Evolutionary conservation across 441 rosid genomes (phyloP), one percentile per base, ranked within the genome.

Genomic region (Populus hybrid): DNA sequence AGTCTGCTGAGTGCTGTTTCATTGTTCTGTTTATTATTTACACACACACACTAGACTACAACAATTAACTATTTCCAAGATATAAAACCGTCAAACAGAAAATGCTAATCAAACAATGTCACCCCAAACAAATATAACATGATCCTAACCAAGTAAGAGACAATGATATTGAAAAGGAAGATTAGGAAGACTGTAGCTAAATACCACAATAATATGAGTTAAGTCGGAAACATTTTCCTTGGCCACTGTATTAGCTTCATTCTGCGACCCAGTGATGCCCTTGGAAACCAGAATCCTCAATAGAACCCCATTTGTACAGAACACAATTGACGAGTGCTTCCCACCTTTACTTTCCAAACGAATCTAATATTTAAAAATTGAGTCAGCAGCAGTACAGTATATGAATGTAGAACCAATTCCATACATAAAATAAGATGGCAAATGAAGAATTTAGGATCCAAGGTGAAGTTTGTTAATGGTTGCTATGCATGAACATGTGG

Each of bases 131-230:
- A 35, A 61, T 21, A 21, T 32, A 59, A 76, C 59, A 40, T 67
- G 59, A 70, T 21, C 21, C 20, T 11, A 26, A 46, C 38, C 61
- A 77, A 40, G 46, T 12, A 38, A 46, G 67, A 70, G 59, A 24
- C 28, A 32, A 75, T 7, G 10, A 20, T 21, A 67, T 76, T 3
- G 36, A 26, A 16, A 70, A 69, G 64, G 46, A 71, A 76, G 59
- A 67, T 59, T 6, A 74, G 9, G 38, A 20, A 68, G 50, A 40
- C 20, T 59, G 28, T 23, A 35, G 65, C 6, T 64, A 77, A 71
- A 75, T 96, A 96, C 99, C 98, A 94, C 95, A 88, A 96, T 90
- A 83, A 96, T 91, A 88, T 96, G 97, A 81, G 99, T 92, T 79
- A 96, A 84, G 78, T 84, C 91, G 75, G 90, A 90, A 79, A 89